A percentile compares a stretch with the other conserved stretches of the same genome.
Conservation (phyloP, 1,139 yeast species). For the Kurtzmaniella quercitrusa region DNA sequence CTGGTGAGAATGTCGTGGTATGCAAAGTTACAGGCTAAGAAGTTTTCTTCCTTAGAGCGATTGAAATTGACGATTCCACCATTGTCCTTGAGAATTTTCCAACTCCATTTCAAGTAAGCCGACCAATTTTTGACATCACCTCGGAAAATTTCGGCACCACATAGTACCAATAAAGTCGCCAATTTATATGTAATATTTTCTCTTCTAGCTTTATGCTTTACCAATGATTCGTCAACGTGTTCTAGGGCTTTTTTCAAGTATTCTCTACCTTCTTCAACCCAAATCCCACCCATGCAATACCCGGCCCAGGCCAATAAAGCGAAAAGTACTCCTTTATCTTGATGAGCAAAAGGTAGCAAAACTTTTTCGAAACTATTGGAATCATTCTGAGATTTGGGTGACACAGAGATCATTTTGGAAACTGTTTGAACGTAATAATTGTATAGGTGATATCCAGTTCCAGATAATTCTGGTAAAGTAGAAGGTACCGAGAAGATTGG, state of each 20-base stretch:
- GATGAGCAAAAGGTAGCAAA: conserved; percentile 75
- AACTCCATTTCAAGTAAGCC: conserved; percentile 56
- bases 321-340: conserved; percentile 62
- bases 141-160: conserved; percentile 71
- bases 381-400: conserved; percentile 49
- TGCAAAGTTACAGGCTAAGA: conserved; percentile 78
- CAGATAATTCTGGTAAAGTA: conserved; percentile 16
- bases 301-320: conserved; percentile 79
- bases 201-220: conserved; percentile 11
- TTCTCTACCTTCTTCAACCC: conserved; percentile 40
- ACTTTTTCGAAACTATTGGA: conserved; percentile 68
- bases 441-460: conserved; percentile 36
- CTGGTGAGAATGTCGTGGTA: conserved; percentile 75
- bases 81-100: conserved; percentile 47
- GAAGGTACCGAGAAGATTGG: conserved; percentile 9
- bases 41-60: conserved; percentile 56
- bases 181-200: conserved; percentile 36
- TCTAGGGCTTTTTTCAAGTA: conserved; percentile 45
- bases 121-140: conserved; percentile 76
- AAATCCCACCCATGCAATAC: conserved; percentile 50
- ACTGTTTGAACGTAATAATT: conserved; percentile 63
- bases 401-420: conserved; percentile 56
- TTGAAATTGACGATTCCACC: conserved; percentile 59
- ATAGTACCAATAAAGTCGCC: conserved; percentile 62
- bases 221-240: conserved; percentile 24